Percentiles rank a stretch among this genome's conserved stretches.
These are phyloP conservation scores for Mortierella sp. DNA, from an alignment of 371 early-diverging fungal species.

Conservation along the genomic window DNA sequence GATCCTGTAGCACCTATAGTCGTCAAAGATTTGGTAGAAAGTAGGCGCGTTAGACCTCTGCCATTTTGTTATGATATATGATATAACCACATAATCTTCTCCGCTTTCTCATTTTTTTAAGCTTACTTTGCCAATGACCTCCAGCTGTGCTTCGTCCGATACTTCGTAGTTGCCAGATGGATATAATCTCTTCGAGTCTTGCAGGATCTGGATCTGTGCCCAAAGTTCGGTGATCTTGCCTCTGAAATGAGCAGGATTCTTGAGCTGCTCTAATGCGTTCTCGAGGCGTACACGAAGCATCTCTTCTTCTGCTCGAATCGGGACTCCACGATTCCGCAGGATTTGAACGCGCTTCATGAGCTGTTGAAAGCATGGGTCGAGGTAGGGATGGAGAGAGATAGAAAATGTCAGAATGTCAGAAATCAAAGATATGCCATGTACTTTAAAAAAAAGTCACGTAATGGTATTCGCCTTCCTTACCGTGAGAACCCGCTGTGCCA, in stretches of 20 bases:
- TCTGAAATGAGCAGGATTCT: constrained; percentile 81
- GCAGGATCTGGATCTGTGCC: constrained; percentile 80
- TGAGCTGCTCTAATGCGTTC: constrained; percentile 75
- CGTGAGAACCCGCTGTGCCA: constrained; percentile 79
- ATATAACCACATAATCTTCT: not conserved
- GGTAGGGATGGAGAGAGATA: not conserved
- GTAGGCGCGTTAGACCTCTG: not conserved
- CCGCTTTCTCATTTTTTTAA: not conserved
- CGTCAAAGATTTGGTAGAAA: constrained; percentile 4
- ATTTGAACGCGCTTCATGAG: constrained; percentile 85
- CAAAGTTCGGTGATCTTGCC: constrained; percentile 84
- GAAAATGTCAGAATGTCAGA: not conserved
- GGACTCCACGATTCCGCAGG: constrained; percentile 81
- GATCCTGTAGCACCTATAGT: constrained; percentile 64
- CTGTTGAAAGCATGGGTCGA: constrained; percentile 52
- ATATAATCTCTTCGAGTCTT: constrained; percentile 72
- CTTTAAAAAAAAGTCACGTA: not conserved
- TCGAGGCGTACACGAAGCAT: constrained; percentile 76
- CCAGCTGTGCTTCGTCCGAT: constrained; percentile 57
- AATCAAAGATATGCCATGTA: not conserved
- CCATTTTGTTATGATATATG: constrained; percentile 1
- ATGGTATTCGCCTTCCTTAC: constrained; percentile 14
- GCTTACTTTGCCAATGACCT: constrained; percentile 60
- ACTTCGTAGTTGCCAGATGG: constrained; percentile 53
- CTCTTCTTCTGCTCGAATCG: constrained; percentile 88